Base-by-base conservation (phyloP, 2,329 filamentous ascomycete genomes). In the Incumbomyces delicatus region DNA sequence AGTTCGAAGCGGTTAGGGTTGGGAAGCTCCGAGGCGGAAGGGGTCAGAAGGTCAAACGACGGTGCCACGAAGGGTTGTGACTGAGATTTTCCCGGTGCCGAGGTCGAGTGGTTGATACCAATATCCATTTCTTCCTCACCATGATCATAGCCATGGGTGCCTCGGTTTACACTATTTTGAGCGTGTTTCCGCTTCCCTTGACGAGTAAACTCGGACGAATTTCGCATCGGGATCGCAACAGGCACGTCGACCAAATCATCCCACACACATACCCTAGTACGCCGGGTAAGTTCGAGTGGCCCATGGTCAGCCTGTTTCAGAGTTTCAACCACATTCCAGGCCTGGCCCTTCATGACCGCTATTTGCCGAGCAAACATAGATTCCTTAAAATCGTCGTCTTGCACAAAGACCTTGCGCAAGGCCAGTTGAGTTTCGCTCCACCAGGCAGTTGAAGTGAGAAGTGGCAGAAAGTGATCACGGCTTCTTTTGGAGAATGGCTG, bases 311-410 rank as follows among this genome's bases (percentile, higher is more conserved):
- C 74, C 14, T 85, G 85, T 64, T 98, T 98, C 51, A 98, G 75
- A 0, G 92, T 95, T 69, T 98, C 92, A 3, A 98, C 92, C 0
- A 98, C 92, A 62, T 98, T 98, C 88, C 92, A 98, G 1, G 92
- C 92, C 63, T 98, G 92, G 10, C 92, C 92, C 67, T 98, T 98
- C 87, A 98, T 95, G 49, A 98, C 92, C 1, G 92, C 90, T 51
- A 98, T 94, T 61, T 98, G 92, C 55, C 87, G 81, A n/a, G 87
- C 87, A 67, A 95, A 98, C 92, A 98, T 98, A 66, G 87, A 84
- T 68, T 98, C 92, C 63, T 96, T 87, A 65, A 98, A 98, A 66
- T 98, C 92, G 2, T 83, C 81, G 64, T 98, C 92, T 61, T 94
- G 80, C 55, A 87, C 83, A 63, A 98, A 98, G 38, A 95, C 82